These are phyloP conservation scores for Xylogone sp. DNA, from an alignment of 2,329 filamentous ascomycete species.

Conservation along the genomic window DNA sequence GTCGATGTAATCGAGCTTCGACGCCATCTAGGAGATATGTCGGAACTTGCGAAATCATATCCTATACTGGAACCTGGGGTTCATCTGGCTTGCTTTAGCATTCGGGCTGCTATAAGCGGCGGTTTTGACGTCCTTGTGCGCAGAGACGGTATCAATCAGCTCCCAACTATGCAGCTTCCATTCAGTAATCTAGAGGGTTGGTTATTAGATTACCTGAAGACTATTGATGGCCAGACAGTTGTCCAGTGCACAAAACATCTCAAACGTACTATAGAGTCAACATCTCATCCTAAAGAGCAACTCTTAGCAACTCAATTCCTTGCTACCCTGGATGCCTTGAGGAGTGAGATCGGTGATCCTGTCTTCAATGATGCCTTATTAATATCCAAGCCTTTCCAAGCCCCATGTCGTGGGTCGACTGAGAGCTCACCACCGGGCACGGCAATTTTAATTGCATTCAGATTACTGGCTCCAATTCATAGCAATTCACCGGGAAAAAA, in stretches of 20 bases:
- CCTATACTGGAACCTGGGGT: slow-evolving; percentile 48
- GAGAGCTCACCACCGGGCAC: slow-evolving; percentile 23
- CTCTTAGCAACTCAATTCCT: slow-evolving; percentile 44
- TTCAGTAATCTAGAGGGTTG: slow-evolving; percentile 48
- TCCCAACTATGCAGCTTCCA: slow-evolving; percentile 56
- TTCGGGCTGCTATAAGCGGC: slow-evolving; percentile 44
- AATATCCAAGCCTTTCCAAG: slow-evolving; percentile 37
- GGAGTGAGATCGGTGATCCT: slow-evolving; percentile 38
- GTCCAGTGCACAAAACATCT: slow-evolving; percentile 34
- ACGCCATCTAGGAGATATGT: slow-evolving; percentile 60
- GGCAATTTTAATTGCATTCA: slow-evolving; percentile 49
- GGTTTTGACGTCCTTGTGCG: slow-evolving; percentile 27
- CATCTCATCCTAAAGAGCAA: slow-evolving; percentile 34
- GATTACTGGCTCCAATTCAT: slow-evolving; percentile 59
- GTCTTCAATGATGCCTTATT: slow-evolving; percentile 44
- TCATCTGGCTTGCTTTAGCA: slow-evolving; percentile 55
- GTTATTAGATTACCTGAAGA: slow-evolving; percentile 44
- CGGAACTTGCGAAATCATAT: slow-evolving; percentile 47
- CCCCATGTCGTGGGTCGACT: slow-evolving; percentile 33
- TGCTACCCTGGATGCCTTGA: slow-evolving; percentile 37
- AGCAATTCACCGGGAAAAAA: slow-evolving; percentile 45
- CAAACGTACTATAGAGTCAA: slow-evolving; percentile 29
- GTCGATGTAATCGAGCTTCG: slow-evolving; percentile 62
- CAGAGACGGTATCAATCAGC: slow-evolving; percentile 47
- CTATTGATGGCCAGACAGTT: slow-evolving; percentile 43